Base-by-base conservation (phyloP, 2,329 filamentous ascomycete genomes). In the Pleurostoma richardsiae region DNA sequence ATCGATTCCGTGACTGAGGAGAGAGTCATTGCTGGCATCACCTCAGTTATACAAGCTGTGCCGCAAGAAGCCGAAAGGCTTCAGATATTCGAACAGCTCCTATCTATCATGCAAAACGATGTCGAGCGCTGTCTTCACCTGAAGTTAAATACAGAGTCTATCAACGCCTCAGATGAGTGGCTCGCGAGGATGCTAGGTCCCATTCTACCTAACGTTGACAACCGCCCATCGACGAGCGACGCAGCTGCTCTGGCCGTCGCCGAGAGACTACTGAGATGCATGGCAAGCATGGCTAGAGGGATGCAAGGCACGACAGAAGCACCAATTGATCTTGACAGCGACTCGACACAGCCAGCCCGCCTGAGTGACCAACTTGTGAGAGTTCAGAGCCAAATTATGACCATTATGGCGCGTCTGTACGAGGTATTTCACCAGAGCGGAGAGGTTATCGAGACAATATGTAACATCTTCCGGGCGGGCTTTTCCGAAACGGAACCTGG, bases 401-500 rank as follows among this genome's bases (percentile, higher is more conserved):
- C 61, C 4, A 68, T 77, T 10, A 63, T 81, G 31, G 60, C 69
- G 8, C 65, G 71, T n/a, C 52, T 77, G 4, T 75, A 77, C 49
- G 51, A 59, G 3, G 58, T 78, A 0, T 83, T 90, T 41, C 74
- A 71, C 4, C 67, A 65, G 3, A 82, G 79, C 48, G 77, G 80
- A 27, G 88, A 91, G 54, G 77, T 89, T 8, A 76, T 86, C 27
- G 87, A 91, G 57, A 74, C 80, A 4, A 81, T 85, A 31, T 94
- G 88, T 65, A 76, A 74, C 48, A 79, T 91, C 42, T 73, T 92
- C 43, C 80, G 83, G 39, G 79, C 82, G 26, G 89, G 89, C 0
- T 91, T 91, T 57, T 83, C 83, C 1, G 89, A 95, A 62, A 77
- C 74, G 0, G 78, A 82, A 29, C 80, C 85, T 3, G 88, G 88